Conservation (phyloP, 2,329 filamentous ascomycete species). For the Ophiostoma sp. region DNA sequence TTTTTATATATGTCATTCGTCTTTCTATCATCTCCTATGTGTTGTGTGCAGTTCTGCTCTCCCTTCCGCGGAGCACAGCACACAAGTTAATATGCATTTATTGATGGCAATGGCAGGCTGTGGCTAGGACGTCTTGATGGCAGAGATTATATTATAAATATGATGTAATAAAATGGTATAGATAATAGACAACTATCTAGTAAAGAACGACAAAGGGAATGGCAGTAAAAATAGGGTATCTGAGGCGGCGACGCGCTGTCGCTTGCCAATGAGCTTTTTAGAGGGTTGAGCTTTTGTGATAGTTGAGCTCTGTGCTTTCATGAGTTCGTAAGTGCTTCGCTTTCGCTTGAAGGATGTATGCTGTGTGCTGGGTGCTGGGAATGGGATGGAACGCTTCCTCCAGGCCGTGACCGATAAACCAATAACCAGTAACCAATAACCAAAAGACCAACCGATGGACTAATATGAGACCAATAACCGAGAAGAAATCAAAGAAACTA, state of each 20-base stretch:
- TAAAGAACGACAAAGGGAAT: background rate
- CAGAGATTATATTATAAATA: too few relatives aligned
- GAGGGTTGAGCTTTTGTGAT: background rate
- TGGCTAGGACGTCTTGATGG: background rate
- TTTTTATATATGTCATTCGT: background rate
- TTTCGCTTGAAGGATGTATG: background rate
- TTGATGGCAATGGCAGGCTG: background rate
- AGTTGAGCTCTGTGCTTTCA: background rate
- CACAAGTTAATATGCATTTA: background rate
- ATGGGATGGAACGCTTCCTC: slow-evolving; percentile 8
- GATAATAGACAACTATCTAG: background rate
- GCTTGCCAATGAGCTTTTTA: slow-evolving; percentile 5
- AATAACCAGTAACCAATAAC: background rate
- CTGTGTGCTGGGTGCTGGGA: background rate
- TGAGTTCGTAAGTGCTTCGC: slow-evolving; percentile 10
- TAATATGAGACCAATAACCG: background rate
- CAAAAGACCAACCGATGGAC: background rate
- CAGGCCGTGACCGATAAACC: background rate
- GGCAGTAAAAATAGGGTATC: background rate
- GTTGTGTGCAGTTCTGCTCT: background rate
- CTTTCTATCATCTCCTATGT: background rate
- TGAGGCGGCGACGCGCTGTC: slow-evolving; percentile 5
- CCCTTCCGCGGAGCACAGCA: background rate
- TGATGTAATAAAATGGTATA: background rate
- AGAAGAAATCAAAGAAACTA: background rate